Conservation (phyloP, 2,329 filamentous ascomycete genomes). For the Diaporthe citri region DNA sequence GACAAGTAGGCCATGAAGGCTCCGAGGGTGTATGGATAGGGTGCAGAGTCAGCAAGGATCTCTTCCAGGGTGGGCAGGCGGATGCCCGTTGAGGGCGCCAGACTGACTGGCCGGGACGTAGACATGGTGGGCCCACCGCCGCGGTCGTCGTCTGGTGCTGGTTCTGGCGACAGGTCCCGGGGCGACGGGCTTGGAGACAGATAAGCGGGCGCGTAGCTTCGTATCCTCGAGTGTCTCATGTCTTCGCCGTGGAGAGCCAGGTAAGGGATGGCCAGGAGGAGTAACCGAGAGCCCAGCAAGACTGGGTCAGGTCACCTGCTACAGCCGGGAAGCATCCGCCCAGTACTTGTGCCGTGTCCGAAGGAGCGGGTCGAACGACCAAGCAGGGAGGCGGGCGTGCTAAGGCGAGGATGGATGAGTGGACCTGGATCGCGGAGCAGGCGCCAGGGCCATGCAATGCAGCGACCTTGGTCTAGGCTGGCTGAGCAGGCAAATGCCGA, state of each 20-base stretch:
- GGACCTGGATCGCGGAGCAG: slow-evolving; percentile 2
- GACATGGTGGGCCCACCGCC: slow-evolving; percentile 59
- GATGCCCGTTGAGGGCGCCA: slow-evolving; percentile 55
- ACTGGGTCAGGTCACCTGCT: slow-evolving; percentile 37
- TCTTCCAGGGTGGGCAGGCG: slow-evolving; percentile 81
- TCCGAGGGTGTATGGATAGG: slow-evolving; percentile 88
- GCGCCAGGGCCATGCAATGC: slow-evolving; percentile 26
- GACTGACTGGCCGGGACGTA: slow-evolving; percentile 63
- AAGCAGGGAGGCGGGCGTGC: not conserved
- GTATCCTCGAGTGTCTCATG: slow-evolving; percentile 64
- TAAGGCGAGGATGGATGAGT: not conserved
- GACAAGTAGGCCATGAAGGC: slow-evolving; percentile 98
- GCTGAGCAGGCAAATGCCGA: slow-evolving; percentile 24
- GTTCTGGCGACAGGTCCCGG: slow-evolving; percentile 58
- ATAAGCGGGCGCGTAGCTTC: slow-evolving; percentile 58
- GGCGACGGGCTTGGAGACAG: slow-evolving; percentile 56
- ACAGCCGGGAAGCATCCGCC: slow-evolving; percentile 26
- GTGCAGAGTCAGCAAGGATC: slow-evolving; percentile 87
- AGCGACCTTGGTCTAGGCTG: not conserved
- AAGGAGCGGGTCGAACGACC: not conserved
- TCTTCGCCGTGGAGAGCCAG: slow-evolving; percentile 38
- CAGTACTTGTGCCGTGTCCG: not conserved
- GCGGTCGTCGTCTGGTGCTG: slow-evolving; percentile 60
- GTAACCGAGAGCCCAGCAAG: slow-evolving; percentile 43
- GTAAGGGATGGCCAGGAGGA: slow-evolving; percentile 42